phyloP scores from a whole-genome alignment of 2,329 filamentous ascomycete genomes.

The Clarireedia monteithiana region DNA sequence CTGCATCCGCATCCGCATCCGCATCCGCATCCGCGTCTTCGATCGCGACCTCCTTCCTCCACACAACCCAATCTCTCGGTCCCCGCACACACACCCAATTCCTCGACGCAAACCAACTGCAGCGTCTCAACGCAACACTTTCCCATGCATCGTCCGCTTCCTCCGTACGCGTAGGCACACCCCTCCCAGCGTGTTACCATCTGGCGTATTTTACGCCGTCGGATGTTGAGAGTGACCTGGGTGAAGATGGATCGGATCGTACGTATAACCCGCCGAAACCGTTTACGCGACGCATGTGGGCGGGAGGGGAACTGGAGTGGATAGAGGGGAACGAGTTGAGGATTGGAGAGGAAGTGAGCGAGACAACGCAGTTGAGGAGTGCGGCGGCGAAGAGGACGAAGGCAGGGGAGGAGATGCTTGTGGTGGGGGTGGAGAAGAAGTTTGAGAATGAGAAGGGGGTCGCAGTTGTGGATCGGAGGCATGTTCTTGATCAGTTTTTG shows the following conservation, averaged over 20 bases:
- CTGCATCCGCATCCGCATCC: conserved; percentile 26
- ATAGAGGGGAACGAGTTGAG: conserved; percentile 33
- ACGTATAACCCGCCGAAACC: conserved; percentile 51
- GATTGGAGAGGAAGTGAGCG: conserved; percentile 47
- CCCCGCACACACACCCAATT: conserved; percentile 32
- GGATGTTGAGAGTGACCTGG: conserved; percentile 46
- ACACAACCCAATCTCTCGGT: conserved; percentile 29
- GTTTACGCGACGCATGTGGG: conserved; percentile 62
- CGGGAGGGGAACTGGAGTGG: conserved; percentile 53
- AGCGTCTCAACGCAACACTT: conserved; percentile 52
- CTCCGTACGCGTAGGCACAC: conserved; percentile 6
- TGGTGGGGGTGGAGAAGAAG: conserved; percentile 56
- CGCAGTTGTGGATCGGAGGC: conserved; percentile 47
- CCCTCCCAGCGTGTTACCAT: conserved; percentile 41
- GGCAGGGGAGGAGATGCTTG: conserved; percentile 52
- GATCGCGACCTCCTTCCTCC: conserved; percentile 33
- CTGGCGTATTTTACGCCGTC: conserved; percentile 56
- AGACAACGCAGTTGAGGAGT: conserved; percentile 47
- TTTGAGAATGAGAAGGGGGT: conserved; percentile 44
- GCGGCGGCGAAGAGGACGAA: conserved; percentile 47
- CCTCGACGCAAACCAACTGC: conserved; percentile 55
- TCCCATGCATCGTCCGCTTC: conserved; percentile 17
- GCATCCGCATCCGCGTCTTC: conserved; percentile 32
- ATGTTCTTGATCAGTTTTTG: not conserved
- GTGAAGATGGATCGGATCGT: conserved; percentile 51